Percentiles rank a stretch among this genome's conserved stretches.
These are phyloP conservation scores for Hyphodiscus sp. DNA, from an alignment of 2,329 filamentous ascomycete genomes.

Conservation along the genomic window DNA sequence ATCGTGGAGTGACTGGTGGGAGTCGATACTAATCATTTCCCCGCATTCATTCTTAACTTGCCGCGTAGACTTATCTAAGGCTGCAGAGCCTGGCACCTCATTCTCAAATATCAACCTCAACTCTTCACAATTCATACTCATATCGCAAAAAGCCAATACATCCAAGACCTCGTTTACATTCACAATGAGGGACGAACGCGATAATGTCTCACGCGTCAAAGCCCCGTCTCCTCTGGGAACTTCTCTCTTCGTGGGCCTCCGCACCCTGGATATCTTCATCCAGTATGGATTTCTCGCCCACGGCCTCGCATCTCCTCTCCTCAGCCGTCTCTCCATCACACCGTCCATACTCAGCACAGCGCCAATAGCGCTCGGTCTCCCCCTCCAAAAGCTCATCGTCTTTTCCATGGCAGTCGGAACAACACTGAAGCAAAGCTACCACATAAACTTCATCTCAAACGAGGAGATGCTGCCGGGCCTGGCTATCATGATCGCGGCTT, in stretches of 20 bases:
- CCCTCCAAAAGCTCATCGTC: slow-evolving; percentile 35
- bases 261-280: slow-evolving; percentile 39
- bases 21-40: too few species aligned
- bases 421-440: slow-evolving; percentile 48
- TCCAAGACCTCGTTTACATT: neutral
- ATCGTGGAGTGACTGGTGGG: too few species aligned
- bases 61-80: too few species aligned
- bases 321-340: slow-evolving; percentile 21
- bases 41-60: too few species aligned
- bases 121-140: too few species aligned
- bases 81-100: too few species aligned
- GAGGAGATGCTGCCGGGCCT: slow-evolving; percentile 42
- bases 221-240: slow-evolving; percentile 32
- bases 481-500: slow-evolving; percentile 39
- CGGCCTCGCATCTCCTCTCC: slow-evolving; percentile 40
- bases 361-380: too few species aligned
- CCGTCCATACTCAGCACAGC: neutral
- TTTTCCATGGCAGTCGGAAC: neutral
- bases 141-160: too few species aligned
- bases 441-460: slow-evolving; percentile 39
- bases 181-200: neutral
- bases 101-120: too few species aligned
- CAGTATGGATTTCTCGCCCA: slow-evolving; percentile 44
- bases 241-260: slow-evolving; percentile 38
- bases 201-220: slow-evolving; percentile 1